Evolutionary conservation across 208 protist genomes (phyloP).

Genomic region (Kentomonas sorsogonicus): DNA sequence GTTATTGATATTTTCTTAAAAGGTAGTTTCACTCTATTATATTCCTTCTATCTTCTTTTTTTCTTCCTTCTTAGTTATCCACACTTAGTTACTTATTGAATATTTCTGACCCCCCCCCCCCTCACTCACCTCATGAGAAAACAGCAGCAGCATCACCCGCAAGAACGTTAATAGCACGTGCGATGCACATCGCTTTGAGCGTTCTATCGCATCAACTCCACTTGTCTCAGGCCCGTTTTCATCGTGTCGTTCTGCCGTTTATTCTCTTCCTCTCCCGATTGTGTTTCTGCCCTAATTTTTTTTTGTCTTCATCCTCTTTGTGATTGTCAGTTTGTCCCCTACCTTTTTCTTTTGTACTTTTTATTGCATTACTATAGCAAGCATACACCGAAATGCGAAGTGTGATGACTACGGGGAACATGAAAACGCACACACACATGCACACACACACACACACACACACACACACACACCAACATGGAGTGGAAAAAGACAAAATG

Average conservation of each 20-base stretch:
- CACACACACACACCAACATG: not conserved
- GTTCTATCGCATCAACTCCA: not conserved
- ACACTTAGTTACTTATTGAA: not conserved
- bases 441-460: slow-evolving; percentile 6
- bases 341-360: not conserved
- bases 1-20: slow-evolving; percentile 6
- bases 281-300: not conserved
- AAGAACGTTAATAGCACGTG: not conserved
- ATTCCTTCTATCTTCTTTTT: slow-evolving; percentile 58
- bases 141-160: not conserved
- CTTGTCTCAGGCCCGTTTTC: not conserved
- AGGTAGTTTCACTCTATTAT: slow-evolving; percentile 36
- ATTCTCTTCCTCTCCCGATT: slow-evolving; percentile 22
- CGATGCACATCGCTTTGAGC: not conserved
- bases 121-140: too few species aligned
- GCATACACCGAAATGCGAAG: not conserved
- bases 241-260: slow-evolving; percentile 5
- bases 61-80: slow-evolving; percentile 11
- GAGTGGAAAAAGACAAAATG: slow-evolving; percentile 6
- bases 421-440: not conserved
- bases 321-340: not conserved
- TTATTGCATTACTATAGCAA: slow-evolving; percentile 9
- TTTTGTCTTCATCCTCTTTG: slow-evolving; percentile 5
- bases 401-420: not conserved
- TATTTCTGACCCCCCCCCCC: too few species aligned